Conservation (phyloP, 805 yeast species). For the Wickerhamomyces alni region DNA sequence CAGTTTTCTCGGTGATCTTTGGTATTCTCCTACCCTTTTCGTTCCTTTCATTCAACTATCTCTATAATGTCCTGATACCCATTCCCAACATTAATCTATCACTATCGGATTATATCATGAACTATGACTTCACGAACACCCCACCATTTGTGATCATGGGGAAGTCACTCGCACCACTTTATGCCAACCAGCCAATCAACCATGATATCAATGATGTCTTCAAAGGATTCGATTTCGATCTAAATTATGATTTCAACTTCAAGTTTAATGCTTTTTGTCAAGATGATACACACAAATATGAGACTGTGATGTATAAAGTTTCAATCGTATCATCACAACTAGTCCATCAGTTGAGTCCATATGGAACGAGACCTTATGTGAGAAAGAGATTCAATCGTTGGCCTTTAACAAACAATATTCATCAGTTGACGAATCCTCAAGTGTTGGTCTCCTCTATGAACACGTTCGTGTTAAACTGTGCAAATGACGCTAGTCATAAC, state of each 20-base stretch:
- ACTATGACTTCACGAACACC: constrained; percentile 14
- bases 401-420: constrained; percentile 21
- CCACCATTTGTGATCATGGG: constrained; percentile 20
- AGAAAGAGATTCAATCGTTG: constrained; percentile 14
- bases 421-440: constrained; percentile 13
- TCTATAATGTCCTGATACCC: constrained; percentile 20
- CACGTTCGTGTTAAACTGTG: constrained; percentile 15
- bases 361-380: constrained; percentile 10
- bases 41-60: constrained; percentile 19
- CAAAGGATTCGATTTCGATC: constrained; percentile 6
- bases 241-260: constrained; percentile 17
- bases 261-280: constrained; percentile 11
- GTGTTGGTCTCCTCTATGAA: constrained; percentile 17
- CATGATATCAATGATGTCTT: constrained; percentile 2
- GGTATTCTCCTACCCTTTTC: constrained; percentile 17
- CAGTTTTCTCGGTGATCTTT: constrained; percentile 10
- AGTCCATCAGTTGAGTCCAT: constrained; percentile 10
- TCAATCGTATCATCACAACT: constrained; percentile 15
- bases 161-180: constrained; percentile 8
- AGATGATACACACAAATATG: constrained; percentile 1
- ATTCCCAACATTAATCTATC: constrained; percentile 17
- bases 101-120: constrained; percentile 13
- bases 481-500: neutral
- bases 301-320: constrained; percentile 19
- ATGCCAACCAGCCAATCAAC: constrained; percentile 14